Base-by-base conservation (phyloP, 2,329 filamentous ascomycete species). In the Fusarium sp. region DNA sequence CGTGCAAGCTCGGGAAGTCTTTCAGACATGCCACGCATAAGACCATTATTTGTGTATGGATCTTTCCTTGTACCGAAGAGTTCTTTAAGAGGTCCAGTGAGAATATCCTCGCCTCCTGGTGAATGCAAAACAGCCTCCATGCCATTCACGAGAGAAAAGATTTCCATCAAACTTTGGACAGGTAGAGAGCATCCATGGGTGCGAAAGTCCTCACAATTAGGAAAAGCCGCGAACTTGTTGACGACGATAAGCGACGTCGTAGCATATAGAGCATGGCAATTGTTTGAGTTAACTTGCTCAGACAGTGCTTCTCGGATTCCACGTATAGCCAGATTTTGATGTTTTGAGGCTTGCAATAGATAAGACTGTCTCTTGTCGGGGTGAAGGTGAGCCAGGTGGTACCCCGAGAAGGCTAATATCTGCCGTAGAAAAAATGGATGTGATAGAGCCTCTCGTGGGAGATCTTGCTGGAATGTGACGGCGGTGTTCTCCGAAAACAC, bases 341-440 rank as follows among this genome's bases (percentile, higher is more conserved):
- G 69, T 1, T 70, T 70, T 0, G 69, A 68, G 4, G 69, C 69
- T 9, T 59, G 63, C 0, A 72, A 2, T 0, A 68, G 47, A 31
- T 72, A 70, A 0, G 33, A 33, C 0, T 68, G 59, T 15, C 58
- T 45, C 24, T 57, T 59, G 6, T 70, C 59, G 0, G 69, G 57
- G 1, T 61, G n/a, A 1, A 68, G 45, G 22, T 72, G 59, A 3
- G 69, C 69, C 8, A 72, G 49, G 1, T 72, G 69, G 9, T 59
- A 70, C 2, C 44, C 69, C 2, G 69, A 67, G 0, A 70, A 72
- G 0, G 69, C 69, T 5, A 72, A 6, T 6, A 72, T 38, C n/a
- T 72, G 50, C 3, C 61, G 66, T 2, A 72, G 34, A 9, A 72
- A 64, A n/a, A 58, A 72, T 5, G 69, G 69, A 17, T 65, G 66